A percentile compares a stretch with the other conserved stretches of the same genome.
Conservation (phyloP, 73 alveolate genomes). For the Tetrahymena malaccensis region DNA sequence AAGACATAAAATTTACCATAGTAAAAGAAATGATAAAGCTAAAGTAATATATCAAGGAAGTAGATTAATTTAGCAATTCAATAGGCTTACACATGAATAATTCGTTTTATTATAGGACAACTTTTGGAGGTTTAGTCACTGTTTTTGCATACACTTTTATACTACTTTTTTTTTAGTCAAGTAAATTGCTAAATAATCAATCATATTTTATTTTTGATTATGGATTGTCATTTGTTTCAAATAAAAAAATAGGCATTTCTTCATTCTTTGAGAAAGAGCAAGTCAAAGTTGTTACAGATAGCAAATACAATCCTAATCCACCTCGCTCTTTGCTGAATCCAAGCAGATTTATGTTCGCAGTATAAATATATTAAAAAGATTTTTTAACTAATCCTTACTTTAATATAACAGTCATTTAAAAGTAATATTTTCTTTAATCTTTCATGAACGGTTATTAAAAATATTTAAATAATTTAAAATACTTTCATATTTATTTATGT, state of each 20-base stretch:
- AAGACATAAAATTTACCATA: too few relatives aligned
- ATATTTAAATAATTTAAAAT: too few relatives aligned
- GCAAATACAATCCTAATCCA: background rate
- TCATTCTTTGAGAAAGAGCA: background rate
- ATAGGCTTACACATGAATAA: background rate
- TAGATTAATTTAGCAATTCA: background rate
- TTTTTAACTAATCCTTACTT: background rate
- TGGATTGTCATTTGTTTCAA: background rate
- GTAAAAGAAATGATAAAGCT: background rate
- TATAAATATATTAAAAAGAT: background rate
- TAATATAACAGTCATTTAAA: background rate
- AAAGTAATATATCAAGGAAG: background rate
- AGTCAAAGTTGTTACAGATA: background rate
- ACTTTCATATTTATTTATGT: too few relatives aligned
- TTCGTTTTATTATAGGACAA: background rate
- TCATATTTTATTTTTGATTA: background rate
- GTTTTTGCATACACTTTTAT: background rate
- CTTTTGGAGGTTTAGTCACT: background rate
- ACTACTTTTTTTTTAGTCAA: background rate
- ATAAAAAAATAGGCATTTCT: background rate
- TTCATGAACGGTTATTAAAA: too few relatives aligned
- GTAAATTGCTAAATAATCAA: background rate
- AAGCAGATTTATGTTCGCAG: background rate
- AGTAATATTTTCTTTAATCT: background rate
- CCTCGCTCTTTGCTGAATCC: background rate